These are phyloP conservation scores for Aspergillus bridgeri DNA, from an alignment of 495 filamentous ascomycete genomes.

Conservation along the genomic window DNA sequence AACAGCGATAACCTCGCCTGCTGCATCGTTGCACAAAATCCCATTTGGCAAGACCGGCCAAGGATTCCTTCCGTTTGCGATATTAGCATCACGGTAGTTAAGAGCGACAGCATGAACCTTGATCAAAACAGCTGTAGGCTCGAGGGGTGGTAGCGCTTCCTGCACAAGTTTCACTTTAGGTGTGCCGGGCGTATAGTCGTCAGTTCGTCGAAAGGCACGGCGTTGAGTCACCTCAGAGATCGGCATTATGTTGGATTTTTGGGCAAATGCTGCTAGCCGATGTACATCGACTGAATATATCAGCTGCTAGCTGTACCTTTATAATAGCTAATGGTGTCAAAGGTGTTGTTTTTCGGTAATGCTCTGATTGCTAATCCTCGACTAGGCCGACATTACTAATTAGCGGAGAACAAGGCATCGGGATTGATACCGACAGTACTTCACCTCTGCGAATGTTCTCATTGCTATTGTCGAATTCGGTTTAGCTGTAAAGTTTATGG, in stretches of 20 bases:
- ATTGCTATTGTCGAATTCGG: too few species aligned
- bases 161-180: constrained; percentile 22
- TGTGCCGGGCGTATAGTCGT: constrained; percentile 26
- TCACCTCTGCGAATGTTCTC: too few species aligned
- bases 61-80: constrained; percentile 35
- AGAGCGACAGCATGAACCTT: constrained; percentile 16
- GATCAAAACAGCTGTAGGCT: constrained; percentile 34
- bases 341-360: too few species aligned
- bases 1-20: constrained; percentile 33
- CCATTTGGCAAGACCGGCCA: constrained; percentile 33
- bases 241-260: constrained; percentile 1
- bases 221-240: constrained; percentile 7
- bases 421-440: too few species aligned
- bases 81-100: constrained; percentile 45
- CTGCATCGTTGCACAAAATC: constrained; percentile 34
- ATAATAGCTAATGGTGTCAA: too few species aligned
- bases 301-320: too few species aligned
- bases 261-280: too few species aligned
- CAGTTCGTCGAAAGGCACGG: constrained; percentile 27
- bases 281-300: too few species aligned
- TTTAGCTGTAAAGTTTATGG: too few species aligned
- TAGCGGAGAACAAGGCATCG: too few species aligned
- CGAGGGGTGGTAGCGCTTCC: constrained; percentile 20
- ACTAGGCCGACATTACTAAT: too few species aligned
- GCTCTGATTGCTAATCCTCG: too few species aligned